These are phyloP conservation scores for Picea sitchensis DNA, from an alignment of 75 land plant genomes.

Conservation along the genomic window DNA sequence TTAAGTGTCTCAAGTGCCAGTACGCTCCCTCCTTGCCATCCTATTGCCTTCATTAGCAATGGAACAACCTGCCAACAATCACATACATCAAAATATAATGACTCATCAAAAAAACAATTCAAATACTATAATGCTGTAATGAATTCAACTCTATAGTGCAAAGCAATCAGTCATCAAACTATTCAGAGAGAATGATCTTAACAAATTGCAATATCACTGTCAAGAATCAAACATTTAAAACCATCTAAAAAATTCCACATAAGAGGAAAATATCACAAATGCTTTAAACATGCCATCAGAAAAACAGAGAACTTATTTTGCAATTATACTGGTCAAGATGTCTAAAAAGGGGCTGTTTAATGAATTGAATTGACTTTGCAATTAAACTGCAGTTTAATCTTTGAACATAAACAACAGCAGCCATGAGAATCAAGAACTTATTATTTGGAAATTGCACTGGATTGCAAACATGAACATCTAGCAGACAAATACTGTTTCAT, in stretches of 20 bases:
- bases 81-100: background rate
- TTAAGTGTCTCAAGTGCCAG: slow-evolving; percentile 95
- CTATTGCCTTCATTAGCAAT: slow-evolving; percentile 98
- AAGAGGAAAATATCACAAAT: background rate
- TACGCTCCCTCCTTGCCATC: slow-evolving; percentile 99
- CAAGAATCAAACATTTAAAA: background rate
- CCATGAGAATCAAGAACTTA: no score
- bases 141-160: background rate
- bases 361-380: no score
- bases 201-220: background rate
- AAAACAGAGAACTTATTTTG: no score
- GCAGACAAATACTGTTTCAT: no score
- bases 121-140: background rate
- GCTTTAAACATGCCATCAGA: no score
- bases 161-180: background rate
- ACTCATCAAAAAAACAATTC: background rate
- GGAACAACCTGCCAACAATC: slow-evolving; percentile 79
- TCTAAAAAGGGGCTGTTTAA: no score
- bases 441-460: no score
- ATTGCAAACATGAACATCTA: no score
- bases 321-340: no score
- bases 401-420: no score
- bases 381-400: no score
- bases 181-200: background rate
- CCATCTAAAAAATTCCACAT: background rate